These are phyloP conservation scores for Diutina catenulata DNA, from an alignment of 1,139 yeast species.

Conservation along the genomic window DNA sequence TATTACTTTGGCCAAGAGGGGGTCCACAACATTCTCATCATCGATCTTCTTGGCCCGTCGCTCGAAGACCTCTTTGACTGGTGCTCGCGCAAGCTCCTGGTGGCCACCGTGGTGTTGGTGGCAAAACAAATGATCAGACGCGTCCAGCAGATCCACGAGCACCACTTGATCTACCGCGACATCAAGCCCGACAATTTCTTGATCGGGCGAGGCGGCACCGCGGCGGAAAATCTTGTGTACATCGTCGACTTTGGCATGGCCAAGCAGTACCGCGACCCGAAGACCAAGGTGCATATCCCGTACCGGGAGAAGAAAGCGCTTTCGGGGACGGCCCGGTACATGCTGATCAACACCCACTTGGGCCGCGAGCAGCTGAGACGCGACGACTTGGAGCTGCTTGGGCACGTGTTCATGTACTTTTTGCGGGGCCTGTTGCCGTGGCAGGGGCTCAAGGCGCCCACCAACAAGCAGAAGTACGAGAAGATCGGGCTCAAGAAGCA, in stretches of 20 bases:
- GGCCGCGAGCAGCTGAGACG: constrained; percentile 57
- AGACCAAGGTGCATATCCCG: constrained; percentile 47
- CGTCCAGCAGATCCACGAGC: constrained; percentile 2
- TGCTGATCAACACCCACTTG: constrained; percentile 55
- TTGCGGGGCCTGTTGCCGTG: constrained; percentile 39
- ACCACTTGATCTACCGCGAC: constrained; percentile 2
- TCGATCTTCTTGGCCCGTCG: constrained; percentile 67
- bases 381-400: constrained; percentile 45
- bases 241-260: constrained; percentile 43
- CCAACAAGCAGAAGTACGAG: constrained; percentile 72
- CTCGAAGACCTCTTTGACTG: constrained; percentile 71
- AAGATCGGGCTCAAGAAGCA: constrained; percentile 73
- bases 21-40: constrained; percentile 60
- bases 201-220: constrained; percentile 12
- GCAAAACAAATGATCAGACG: constrained; percentile 4
- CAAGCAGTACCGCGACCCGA: constrained; percentile 54
- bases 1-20: constrained; percentile 78
- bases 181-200: constrained; percentile 4
- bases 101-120: constrained; percentile 54
- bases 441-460: constrained; percentile 49
- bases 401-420: constrained; percentile 55
- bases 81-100: constrained; percentile 64
- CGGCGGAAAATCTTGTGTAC: constrained; percentile 12
- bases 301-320: constrained; percentile 52
- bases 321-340: constrained; percentile 55